These are phyloP conservation scores for Ophiostoma novo-ulmi DNA, from an alignment of 2,329 filamentous ascomycete species.

Conservation along the genomic window DNA sequence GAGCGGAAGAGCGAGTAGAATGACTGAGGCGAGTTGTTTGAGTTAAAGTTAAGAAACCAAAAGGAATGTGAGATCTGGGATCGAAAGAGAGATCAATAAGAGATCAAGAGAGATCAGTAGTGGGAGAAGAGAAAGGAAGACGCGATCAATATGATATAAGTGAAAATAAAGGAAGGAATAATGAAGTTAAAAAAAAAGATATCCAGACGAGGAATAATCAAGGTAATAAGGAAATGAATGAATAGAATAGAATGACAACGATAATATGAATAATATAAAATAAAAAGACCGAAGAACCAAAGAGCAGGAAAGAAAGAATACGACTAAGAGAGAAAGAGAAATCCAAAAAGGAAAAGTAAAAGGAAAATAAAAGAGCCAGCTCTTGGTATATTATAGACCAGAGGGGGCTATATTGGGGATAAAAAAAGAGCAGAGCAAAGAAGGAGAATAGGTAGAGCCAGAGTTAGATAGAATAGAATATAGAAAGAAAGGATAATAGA, in stretches of 20 bases:
- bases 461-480: neutral
- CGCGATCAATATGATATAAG: conserved; percentile 37
- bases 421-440: conserved; percentile 11
- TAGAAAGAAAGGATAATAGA: conserved; percentile 37
- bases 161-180: neutral
- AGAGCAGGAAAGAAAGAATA: neutral
- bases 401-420: conserved; percentile 29
- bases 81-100: neutral
- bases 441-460: conserved; percentile 1
- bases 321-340: conserved; percentile 21
- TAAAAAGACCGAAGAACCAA: neutral
- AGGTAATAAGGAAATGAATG: conserved; percentile 21
- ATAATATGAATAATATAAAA: neutral
- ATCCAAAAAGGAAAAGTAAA: conserved; percentile 31
- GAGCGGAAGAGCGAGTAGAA: conserved; percentile 11
- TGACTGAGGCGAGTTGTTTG: conserved; percentile 17
- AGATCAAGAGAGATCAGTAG: neutral
- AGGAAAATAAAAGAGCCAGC: conserved; percentile 45
- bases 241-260: conserved; percentile 17
- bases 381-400: conserved; percentile 48
- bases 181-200: neutral
- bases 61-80: neutral
- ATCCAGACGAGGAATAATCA: conserved; percentile 14
- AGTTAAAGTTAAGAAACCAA: neutral
- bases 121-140: neutral